Conservation (phyloP, 768 basidiomycete species). For the Antrodiella citrinella region DNA sequence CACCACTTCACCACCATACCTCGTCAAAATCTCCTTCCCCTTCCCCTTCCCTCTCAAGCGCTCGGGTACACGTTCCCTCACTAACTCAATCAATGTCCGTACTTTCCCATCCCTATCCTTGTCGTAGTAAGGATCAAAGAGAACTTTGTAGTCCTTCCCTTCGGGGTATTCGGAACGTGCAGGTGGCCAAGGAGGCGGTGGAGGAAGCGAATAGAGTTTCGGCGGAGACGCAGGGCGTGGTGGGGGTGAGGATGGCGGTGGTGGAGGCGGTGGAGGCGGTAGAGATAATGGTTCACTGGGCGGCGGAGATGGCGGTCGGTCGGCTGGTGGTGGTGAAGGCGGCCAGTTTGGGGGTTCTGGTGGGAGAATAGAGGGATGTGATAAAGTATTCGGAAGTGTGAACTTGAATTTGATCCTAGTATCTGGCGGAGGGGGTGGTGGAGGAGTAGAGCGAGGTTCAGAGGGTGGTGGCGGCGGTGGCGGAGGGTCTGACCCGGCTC, state of each 20-base stretch:
- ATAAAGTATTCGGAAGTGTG: conserved; percentile 14
- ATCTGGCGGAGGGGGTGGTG: conserved; percentile 14
- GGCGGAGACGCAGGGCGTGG: conserved; percentile 17
- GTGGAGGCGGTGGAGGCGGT: conserved; percentile 16
- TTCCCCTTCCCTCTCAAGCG: conserved; percentile 58
- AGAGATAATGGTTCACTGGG: conserved; percentile 11
- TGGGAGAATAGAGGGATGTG: conserved; percentile 18
- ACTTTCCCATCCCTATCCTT: conserved; percentile 32
- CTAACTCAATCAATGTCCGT: conserved; percentile 33
- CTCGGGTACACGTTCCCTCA: conserved; percentile 24
- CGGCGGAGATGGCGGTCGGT: conserved; percentile 19
- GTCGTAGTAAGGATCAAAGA: conserved; percentile 56
- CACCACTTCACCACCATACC: conserved; percentile 51
- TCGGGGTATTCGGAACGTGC: conserved; percentile 39
- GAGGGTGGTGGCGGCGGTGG: conserved; percentile 20
- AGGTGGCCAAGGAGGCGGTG: conserved; percentile 49
- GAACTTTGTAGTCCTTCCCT: conserved; percentile 47
- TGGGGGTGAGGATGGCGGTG: conserved; percentile 22
- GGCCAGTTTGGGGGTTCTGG: conserved; percentile 18
- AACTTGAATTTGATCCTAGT: conserved; percentile 12
- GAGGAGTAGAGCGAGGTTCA: conserved; percentile 17
- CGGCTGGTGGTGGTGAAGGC: conserved; percentile 9
- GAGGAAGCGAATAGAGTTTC: conserved; percentile 31
- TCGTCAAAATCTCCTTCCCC: conserved; percentile 46
- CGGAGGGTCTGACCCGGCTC: conserved; percentile 17